Evolutionary conservation across 2,329 filamentous ascomycete genomes (phyloP).

Genomic region (Fusarium anthophilum): DNA sequence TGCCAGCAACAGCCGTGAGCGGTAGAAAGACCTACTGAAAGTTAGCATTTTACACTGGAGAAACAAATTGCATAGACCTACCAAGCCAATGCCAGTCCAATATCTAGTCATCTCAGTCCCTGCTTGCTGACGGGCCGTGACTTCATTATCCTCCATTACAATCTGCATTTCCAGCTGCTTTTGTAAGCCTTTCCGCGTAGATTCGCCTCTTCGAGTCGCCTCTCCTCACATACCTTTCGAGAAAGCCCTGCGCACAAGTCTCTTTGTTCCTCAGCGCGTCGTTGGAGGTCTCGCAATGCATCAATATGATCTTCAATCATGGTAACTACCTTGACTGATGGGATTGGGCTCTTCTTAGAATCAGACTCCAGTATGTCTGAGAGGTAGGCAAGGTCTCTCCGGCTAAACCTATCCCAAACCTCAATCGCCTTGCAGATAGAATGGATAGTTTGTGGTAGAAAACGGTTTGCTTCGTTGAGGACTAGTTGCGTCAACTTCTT

Average conservation of each 20-base stretch:
- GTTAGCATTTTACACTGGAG: fast-evolving
- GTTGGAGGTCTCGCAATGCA: not conserved
- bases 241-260: not conserved
- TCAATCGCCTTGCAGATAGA: not conserved
- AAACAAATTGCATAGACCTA: not conserved
- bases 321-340: not conserved
- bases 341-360: not conserved
- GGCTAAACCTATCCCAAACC: not conserved
- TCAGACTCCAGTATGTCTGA: not conserved
- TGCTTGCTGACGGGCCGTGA: not conserved
- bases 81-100: not conserved
- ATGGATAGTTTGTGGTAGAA: not conserved
- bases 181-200: not conserved
- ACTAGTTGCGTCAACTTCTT: not conserved
- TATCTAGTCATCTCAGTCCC: not conserved
- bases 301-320: not conserved
- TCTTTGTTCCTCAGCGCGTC: not conserved
- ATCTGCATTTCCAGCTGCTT: slow-evolving; percentile 6
- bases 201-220: not conserved
- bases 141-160: not conserved
- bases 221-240: not conserved
- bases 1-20: not conserved
- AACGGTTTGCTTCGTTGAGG: not conserved
- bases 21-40: not conserved
- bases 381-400: not conserved